Percentiles rank a stretch among this genome's conserved stretches.
phyloP scores from a whole-genome alignment of 176 grass and related monocot species.

The Zea luxurians region DNA sequence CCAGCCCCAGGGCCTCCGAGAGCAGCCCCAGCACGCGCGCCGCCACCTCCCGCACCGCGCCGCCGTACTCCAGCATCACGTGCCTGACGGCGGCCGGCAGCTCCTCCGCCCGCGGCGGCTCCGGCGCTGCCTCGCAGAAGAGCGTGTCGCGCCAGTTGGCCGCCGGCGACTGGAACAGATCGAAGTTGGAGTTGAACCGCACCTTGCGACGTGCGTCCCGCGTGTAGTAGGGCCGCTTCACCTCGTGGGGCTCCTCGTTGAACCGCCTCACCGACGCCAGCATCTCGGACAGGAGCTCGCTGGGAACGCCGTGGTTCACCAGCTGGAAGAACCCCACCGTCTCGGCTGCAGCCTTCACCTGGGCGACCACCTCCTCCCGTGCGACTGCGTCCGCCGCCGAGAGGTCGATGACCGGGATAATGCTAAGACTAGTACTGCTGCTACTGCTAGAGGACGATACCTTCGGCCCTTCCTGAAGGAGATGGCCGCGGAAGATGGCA shows the following conservation, averaged over 20 bases:
- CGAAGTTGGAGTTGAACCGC: constrained; percentile 34
- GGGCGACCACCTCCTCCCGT: background rate
- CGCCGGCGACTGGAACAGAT: constrained; percentile 25
- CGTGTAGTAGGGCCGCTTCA: background rate
- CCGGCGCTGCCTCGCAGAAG: background rate
- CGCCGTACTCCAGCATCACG: background rate
- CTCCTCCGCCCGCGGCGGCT: background rate
- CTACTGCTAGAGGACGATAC: background rate
- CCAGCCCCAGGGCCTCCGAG: background rate
- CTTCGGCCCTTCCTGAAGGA: background rate
- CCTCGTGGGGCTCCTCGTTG: background rate
- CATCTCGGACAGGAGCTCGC: background rate
- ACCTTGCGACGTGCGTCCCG: background rate
- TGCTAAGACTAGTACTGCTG: background rate
- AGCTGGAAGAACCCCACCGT: constrained; percentile 23
- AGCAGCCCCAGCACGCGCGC: constrained; percentile 5
- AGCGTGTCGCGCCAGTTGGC: constrained; percentile 38
- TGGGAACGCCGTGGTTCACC: constrained; percentile 14
- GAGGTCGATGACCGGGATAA: constrained; percentile 4
- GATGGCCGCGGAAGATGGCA: constrained; percentile 13
- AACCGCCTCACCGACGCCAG: background rate
- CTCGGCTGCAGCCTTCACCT: background rate
- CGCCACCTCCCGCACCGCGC: background rate
- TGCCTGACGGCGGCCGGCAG: background rate
- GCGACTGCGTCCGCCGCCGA: background rate